Base-by-base conservation (phyloP, 306 rosid species). In the Calophaca sinica region DNA sequence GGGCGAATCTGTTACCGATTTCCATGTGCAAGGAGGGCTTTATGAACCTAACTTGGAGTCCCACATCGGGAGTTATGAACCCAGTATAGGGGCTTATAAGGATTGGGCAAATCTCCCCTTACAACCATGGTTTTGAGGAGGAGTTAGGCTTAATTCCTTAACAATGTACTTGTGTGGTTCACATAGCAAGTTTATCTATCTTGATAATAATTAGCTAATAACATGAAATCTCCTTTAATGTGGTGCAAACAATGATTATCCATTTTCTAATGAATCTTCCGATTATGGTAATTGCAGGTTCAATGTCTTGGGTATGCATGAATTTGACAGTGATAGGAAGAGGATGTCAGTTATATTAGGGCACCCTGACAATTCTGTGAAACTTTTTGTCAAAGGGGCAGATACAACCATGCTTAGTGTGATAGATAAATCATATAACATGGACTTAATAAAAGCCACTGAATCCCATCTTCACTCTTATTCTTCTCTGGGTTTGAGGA, bases 331-430 rank as follows among this genome's bases (percentile, higher is more conserved):
- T 67, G 99, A 94, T 52, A 81, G 99, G 76, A 94, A 94, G 88
- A 86, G 97, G 70, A 94, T 94, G 99, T 94, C 99, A 1, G 99
- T 94, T 7, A 92, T 94, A 82, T 58, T 94, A 72, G 99, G 92
- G 20, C 85, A 83, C 84, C 97, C 97, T 12, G 97, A 94, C 80
- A 85, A 69, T 64, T 77, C 90, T 1, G 92, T 90, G 70, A 94
- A 80, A 83, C 89, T 87, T 33, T 88, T 94, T 67, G 97, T 92
- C 53, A 94, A 94, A 84, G 99, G 99, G 61, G 99, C 99, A 12
- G 99, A 94, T 83, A 78, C 91, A 39, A 61, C 96, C 20, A 94
- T 94, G 97, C 77, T 94, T 69, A 89, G 68, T 58, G 89, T 92
- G 76, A 82, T 70, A 42, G 83, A 88, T 74, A 93, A 72, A 87